Percentiles rank a stretch among this genome's conserved stretches.
Conservation (phyloP, 352 stramenopile species). For the Thalassiosira oceanica region DNA sequence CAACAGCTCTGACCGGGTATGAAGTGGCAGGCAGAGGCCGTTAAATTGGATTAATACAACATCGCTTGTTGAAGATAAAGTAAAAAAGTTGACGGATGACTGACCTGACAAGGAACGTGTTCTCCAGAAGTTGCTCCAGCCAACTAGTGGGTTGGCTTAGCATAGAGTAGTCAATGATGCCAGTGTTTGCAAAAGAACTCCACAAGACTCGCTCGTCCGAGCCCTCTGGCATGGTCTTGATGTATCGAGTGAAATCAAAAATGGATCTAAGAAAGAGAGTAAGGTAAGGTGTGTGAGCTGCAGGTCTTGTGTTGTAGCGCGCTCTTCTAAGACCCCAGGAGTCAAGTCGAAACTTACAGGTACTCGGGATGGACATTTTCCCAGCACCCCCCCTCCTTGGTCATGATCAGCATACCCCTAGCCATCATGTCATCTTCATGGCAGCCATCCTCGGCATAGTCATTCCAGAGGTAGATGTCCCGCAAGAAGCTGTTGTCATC, state of each 20-base stretch:
- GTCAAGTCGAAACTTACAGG: not conserved
- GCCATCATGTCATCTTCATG: constrained; percentile 29
- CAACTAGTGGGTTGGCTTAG: no score
- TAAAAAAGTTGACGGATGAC: no score
- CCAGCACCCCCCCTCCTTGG: constrained; percentile 52
- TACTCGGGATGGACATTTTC: constrained; percentile 38
- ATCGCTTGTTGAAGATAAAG: no score
- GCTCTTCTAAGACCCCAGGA: no score
- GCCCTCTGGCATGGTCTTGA: no score
- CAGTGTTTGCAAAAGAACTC: no score
- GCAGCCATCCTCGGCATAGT: constrained; percentile 38
- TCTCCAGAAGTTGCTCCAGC: no score
- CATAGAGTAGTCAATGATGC: no score
- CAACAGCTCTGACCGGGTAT: constrained; percentile 12
- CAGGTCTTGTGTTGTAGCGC: no score
- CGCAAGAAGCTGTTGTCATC: constrained; percentile 48
- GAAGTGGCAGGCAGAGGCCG: not conserved
- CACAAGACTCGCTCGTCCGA: no score
- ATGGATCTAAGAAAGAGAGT: constrained; percentile 23
- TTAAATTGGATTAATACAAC: no score
- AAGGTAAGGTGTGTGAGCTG: not conserved
- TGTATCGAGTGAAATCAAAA: constrained; percentile 53
- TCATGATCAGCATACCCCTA: constrained; percentile 58
- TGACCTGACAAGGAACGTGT: no score
- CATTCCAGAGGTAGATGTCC: constrained; percentile 58